phyloP scores from a whole-genome alignment of 2,329 filamentous ascomycete species.

The Clathrospora elynae region DNA sequence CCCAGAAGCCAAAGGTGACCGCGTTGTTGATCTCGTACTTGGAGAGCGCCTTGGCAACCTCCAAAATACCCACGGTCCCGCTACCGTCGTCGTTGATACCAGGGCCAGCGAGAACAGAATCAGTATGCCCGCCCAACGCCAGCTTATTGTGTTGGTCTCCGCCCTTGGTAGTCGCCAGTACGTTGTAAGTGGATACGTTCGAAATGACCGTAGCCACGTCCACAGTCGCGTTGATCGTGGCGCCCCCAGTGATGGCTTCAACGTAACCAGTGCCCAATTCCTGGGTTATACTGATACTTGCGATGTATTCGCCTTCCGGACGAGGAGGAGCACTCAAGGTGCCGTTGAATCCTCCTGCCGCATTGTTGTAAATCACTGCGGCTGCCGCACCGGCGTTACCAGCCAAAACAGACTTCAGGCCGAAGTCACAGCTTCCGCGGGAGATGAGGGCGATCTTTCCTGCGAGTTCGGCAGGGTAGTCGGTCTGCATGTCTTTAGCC shows the following conservation, averaged over 20 bases:
- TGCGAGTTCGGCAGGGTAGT: conserved; percentile 64
- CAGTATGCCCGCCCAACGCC: conserved; percentile 46
- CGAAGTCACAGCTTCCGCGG: conserved; percentile 74
- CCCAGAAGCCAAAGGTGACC: conserved; percentile 49
- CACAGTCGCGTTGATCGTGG: conserved; percentile 47
- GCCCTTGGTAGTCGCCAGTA: conserved; percentile 45
- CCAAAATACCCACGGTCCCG: conserved; percentile 45
- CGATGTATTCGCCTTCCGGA: conserved; percentile 61
- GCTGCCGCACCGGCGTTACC: conserved; percentile 72
- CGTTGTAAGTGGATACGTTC: conserved; percentile 54
- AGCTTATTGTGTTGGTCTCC: conserved; percentile 46
- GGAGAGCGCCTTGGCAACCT: conserved; percentile 46
- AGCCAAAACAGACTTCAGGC: conserved; percentile 70
- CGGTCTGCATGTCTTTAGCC: conserved; percentile 46
- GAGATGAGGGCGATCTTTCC: conserved; percentile 73
- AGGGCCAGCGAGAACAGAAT: conserved; percentile 45
- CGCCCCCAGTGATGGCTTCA: conserved; percentile 56
- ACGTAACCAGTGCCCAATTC: conserved; percentile 63
- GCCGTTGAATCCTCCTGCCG: conserved; percentile 61
- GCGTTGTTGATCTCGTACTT: conserved; percentile 48
- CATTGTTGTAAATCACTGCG: conserved; percentile 76
- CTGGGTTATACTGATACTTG: conserved; percentile 70
- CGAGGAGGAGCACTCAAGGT: conserved; percentile 68
- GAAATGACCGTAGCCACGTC: conserved; percentile 53
- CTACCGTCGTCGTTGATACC: conserved; percentile 52